A percentile compares a stretch with the other conserved stretches of the same genome.
Conservation (phyloP, 495 filamentous ascomycete species). For the Penicillium arizonense region DNA sequence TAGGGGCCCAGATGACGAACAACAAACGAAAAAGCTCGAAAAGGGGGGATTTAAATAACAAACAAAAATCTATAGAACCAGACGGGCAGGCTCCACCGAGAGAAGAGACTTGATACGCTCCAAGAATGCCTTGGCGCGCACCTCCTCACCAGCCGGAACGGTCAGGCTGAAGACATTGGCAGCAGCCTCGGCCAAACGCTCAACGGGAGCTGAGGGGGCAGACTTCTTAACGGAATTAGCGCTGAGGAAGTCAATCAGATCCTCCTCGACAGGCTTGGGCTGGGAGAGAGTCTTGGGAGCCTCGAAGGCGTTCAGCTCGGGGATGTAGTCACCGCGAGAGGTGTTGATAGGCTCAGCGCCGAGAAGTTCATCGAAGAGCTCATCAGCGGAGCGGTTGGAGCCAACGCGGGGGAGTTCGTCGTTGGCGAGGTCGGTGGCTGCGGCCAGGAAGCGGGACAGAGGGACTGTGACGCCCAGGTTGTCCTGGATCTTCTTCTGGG, state of each 20-base stretch:
- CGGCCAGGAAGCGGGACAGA: constrained; percentile 79
- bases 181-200: constrained; percentile 38
- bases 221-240: constrained; percentile 41
- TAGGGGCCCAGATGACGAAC: constrained; percentile 14
- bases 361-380: constrained; percentile 86
- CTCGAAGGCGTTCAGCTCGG: constrained; percentile 67
- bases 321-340: constrained; percentile 62
- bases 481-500: constrained; percentile 74
- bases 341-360: constrained; percentile 61
- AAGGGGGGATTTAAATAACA: constrained; percentile 11
- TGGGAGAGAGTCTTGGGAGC: constrained; percentile 20
- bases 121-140: constrained; percentile 75
- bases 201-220: constrained; percentile 19
- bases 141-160: constrained; percentile 75
- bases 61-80: constrained; percentile 55
- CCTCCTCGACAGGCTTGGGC: constrained; percentile 34
- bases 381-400: constrained; percentile 65
- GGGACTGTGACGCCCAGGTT: constrained; percentile 76
- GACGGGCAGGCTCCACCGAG: constrained; percentile 75
- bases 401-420: constrained; percentile 68
- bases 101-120: constrained; percentile 78
- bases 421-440: constrained; percentile 83
- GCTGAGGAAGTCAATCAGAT: constrained; percentile 79
- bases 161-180: constrained; percentile 77
- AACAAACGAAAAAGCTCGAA: constrained; percentile 13